Evolutionary conservation across 345 rosid genomes (phyloP), one percentile per base, ranked within the genome.

Genomic region (Reutealis trisperma): DNA sequence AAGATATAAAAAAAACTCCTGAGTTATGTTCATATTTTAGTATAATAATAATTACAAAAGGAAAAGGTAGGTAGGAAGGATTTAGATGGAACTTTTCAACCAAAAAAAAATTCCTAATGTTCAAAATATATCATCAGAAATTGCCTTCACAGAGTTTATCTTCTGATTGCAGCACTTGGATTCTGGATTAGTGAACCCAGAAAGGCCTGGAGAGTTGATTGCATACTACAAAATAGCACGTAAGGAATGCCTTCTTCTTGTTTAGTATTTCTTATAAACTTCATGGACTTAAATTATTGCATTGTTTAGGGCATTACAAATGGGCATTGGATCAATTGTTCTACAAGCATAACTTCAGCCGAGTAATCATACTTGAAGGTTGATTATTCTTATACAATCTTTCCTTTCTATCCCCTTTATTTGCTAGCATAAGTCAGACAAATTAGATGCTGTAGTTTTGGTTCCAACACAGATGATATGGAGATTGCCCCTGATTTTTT

Each of bases 401-500:
- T 34, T 24, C 16, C 25, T 54, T 57, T 71, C 57, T 80, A 8
- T 15, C 71, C 71, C 71, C 72, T 24, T 72, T 68, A 55, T 70
- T 63, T 8, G 32, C 58, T 73, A 63, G 63, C 34, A 11, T 25
- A n/a, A 30, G 60, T 2, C 8, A 60, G 71, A 61, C 6, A 49
- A 7, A 37, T 15, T 71, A 49, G 5, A 42, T 75, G 47, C 54
- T 82, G 25, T 52, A 45, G 7, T 84, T 66, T 68, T 70, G 80
- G 79, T 72, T 78, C 77, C 83, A 78, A 84, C 52, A 80, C 95
- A 96, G 99, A 96, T 89, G 99, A 96, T 80, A 96, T 94, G 99
- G 99, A 94, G 80, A 92, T 96, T 78, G 90, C 97, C 63, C 96
- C 97, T 22, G 98, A 96, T 80, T 96, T 96, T 87, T 96, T 96